A percentile compares a stretch with the other conserved stretches of the same genome.
Conservation (phyloP, 2,329 filamentous ascomycete species). For the Cercospora sp. region DNA sequence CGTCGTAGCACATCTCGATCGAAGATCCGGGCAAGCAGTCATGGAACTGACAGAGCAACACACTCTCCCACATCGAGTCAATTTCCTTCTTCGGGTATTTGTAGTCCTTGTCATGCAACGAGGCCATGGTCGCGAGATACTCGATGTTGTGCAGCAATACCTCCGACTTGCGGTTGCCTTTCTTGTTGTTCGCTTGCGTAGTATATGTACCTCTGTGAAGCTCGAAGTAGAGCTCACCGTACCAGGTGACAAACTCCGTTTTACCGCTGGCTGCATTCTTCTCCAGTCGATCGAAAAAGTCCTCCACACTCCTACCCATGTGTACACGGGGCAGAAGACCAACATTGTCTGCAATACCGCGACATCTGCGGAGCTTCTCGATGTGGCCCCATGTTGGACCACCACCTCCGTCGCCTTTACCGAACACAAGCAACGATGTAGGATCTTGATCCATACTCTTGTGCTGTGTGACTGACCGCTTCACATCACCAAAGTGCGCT, state of each 20-base stretch:
- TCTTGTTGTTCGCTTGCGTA: constrained; percentile 87
- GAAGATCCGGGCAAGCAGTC: constrained; percentile 93
- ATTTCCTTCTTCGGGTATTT: constrained; percentile 93
- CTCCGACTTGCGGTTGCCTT: constrained; percentile 85
- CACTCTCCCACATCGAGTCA: constrained; percentile 91
- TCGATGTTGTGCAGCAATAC: constrained; percentile 84
- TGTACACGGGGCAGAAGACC: constrained; percentile 83
- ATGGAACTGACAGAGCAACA: constrained; percentile 93
- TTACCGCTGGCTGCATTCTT: constrained; percentile 65
- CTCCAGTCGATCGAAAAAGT: constrained; percentile 86
- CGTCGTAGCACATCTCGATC: constrained; percentile 98
- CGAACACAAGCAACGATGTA: constrained; percentile 88
- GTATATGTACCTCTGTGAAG: constrained; percentile 96
- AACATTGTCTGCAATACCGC: constrained; percentile 84
- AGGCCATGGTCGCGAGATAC: constrained; percentile 81
- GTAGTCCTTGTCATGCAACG: constrained; percentile 66
- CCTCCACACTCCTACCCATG: constrained; percentile 85
- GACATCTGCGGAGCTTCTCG: constrained; percentile 89
- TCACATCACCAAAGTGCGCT: constrained; percentile 92
- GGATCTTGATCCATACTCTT: constrained; percentile 94
- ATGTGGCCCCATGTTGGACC: constrained; percentile 92
- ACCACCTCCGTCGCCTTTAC: constrained; percentile 93
- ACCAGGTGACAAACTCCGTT: constrained; percentile 86
- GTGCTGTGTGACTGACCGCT: constrained; percentile 83
- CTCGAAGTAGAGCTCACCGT: constrained; percentile 97